phyloP scores from a whole-genome alignment of 1,284 basidiomycete genomes.

The Microbotryum lychnidis-dioicae region DNA sequence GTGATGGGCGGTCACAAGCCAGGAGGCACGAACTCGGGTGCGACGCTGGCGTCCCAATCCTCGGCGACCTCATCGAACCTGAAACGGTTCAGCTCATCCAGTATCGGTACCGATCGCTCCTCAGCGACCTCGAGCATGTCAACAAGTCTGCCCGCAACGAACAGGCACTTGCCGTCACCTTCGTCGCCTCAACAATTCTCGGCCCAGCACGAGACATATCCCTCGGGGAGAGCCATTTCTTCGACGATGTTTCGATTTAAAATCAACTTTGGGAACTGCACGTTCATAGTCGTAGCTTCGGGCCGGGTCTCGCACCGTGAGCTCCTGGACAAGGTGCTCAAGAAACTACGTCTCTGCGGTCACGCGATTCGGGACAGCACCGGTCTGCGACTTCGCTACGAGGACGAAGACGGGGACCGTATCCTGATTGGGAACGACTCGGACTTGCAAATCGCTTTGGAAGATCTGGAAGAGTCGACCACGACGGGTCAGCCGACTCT shows the following conservation, averaged over 20 bases:
- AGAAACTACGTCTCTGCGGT: constrained; percentile 83
- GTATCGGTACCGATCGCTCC: constrained; percentile 31
- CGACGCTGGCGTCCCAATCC: constrained; percentile 22
- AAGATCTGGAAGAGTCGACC: neutral
- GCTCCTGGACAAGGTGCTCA: constrained; percentile 77
- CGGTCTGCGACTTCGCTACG: constrained; percentile 74
- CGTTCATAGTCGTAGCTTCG: constrained; percentile 83
- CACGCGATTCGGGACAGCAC: constrained; percentile 49
- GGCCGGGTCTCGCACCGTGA: constrained; percentile 65
- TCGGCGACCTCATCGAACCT: constrained; percentile 14
- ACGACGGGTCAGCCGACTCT: too few relatives aligned
- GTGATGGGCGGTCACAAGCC: constrained; percentile 42
- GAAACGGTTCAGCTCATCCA: constrained; percentile 30
- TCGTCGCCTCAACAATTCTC: neutral
- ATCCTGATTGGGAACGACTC: constrained; percentile 50
- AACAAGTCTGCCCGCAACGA: constrained; percentile 11
- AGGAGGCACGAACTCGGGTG: constrained; percentile 31
- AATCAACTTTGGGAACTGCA: constrained; percentile 78
- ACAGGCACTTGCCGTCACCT: constrained; percentile 7
- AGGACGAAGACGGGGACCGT: constrained; percentile 81
- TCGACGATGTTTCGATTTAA: constrained; percentile 36
- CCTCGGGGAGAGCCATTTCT: constrained; percentile 1
- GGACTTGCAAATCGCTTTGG: too few relatives aligned
- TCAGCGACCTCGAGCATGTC: constrained; percentile 29
- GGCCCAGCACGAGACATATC: neutral